Evolutionary conservation across 1,139 yeast species (phyloP), one percentile per base, ranked within the genome.

Genomic region (Zygoascus meyerae): DNA sequence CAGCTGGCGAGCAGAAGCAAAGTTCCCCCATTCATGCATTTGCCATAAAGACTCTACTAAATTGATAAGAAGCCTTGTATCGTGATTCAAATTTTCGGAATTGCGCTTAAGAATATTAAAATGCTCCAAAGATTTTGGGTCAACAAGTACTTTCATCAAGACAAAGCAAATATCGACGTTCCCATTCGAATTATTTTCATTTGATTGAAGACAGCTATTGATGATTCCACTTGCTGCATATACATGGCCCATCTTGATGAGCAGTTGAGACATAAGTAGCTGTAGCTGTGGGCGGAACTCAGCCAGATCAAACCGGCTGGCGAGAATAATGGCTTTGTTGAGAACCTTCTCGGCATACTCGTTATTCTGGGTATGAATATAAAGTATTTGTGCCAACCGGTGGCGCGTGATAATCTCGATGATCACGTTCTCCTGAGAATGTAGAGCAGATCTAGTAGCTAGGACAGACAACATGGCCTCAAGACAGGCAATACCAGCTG

Each of bases 381-480:
- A 28, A 11, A 50, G 42, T 9, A 48, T 41, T 36, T 46, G 48
- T 7, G 51, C 51, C 14, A 50, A 35, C n/a, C 43, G 28, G 30
- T 45, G 16, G 17, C 45, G 39, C 12, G 36, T 16, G 34, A 28
- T 38, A 17, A 45, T 30, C 14, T 42, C 45, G 21, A 40, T 15
- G 5, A 9, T 17, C 6, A 12, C 6, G 21, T 32, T 21, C 12
- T 14, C 21, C 16, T 32, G 43, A 16, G 21, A 30, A 26, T 32
- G 15, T 2, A 36, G 14, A 8, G 36, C 12, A 11, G 43, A 39
- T n/a, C 15, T 28, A 17, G 30, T 9, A 11, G 43, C 37, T 28
- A 34, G 12, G 16, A 26, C 28, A n/a, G 43, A 40, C 28, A 48
- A 15, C 11, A 42, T 18, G 7, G 48, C 44, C 36, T 48, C 45